These are phyloP conservation scores for Rhizomucor miehei DNA, from an alignment of 371 early-diverging fungal species.

Conservation along the genomic window DNA sequence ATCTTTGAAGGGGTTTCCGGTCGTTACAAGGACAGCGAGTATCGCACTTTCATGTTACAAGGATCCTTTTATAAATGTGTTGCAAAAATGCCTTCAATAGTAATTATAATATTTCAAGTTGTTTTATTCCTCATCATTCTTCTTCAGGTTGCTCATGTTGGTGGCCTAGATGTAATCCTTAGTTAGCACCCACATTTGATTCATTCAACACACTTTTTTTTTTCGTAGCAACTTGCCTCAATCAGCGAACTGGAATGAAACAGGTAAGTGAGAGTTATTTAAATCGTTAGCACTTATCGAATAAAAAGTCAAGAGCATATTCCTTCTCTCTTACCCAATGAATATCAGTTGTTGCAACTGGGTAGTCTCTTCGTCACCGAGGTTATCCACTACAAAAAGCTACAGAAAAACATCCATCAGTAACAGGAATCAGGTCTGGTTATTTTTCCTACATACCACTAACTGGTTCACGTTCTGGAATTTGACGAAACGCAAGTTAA, in stretches of 20 bases:
- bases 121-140: conserved; percentile 30
- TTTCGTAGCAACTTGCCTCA: no score
- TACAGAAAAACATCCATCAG: conserved; percentile 12
- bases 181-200: neutral
- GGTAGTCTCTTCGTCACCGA: conserved; percentile 81
- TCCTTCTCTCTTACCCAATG: conserved; percentile 57
- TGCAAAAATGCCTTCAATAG: no score
- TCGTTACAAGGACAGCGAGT: no score
- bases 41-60: no score
- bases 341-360: conserved; percentile 72
- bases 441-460: conserved; percentile 34
- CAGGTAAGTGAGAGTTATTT: neutral
- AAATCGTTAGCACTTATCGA: no score
- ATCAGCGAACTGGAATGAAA: neutral
- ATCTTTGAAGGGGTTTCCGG: no score
- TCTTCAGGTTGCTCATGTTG: conserved; percentile 48
- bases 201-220: no score
- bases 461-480: conserved; percentile 83
- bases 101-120: neutral
- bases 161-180: conserved; percentile 27
- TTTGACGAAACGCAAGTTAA: conserved; percentile 85
- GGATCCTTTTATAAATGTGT: no score
- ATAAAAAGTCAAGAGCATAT: no score
- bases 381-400: conserved; percentile 81
- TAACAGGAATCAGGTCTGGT: neutral